Conservation (phyloP, 2,329 filamentous ascomycete genomes). For the Fusarium sulawesiense region DNA sequence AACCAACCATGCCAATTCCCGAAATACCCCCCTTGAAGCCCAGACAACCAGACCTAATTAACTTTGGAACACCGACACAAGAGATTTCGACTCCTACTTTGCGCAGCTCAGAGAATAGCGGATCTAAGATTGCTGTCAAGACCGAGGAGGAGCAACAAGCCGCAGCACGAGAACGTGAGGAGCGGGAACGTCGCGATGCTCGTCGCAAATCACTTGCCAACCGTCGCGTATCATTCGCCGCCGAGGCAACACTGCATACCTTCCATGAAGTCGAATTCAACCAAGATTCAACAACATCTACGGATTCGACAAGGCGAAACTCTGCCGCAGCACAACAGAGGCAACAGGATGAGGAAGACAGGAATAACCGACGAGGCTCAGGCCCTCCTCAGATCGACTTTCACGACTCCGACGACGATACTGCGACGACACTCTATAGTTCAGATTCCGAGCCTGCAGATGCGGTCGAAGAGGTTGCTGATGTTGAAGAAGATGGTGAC, state of each 20-base stretch:
- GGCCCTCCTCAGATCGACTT: conserved; percentile 73
- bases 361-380: conserved; percentile 72
- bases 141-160: conserved; percentile 79
- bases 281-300: conserved; percentile 86
- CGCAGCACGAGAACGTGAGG: conserved; percentile 75
- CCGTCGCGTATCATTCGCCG: conserved; percentile 94
- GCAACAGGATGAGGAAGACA: conserved; percentile 69
- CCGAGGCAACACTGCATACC: conserved; percentile 95
- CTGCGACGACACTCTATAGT: conserved; percentile 81
- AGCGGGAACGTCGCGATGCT: conserved; percentile 82
- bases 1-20: conserved; percentile 76
- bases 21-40: conserved; percentile 74
- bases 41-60: conserved; percentile 36
- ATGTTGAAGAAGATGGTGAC: conserved; percentile 62
- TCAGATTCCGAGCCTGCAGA: conserved; percentile 70
- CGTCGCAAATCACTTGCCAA: conserved; percentile 93
- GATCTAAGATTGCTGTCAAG: conserved; percentile 71
- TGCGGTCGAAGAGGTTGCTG: conserved; percentile 65
- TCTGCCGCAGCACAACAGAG: conserved; percentile 66
- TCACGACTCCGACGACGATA: conserved; percentile 73
- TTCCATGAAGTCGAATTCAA: conserved; percentile 93
- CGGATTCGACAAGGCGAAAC: conserved; percentile 78
- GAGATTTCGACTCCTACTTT: conserved; percentile 24
- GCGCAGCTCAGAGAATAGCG: conserved; percentile 42
- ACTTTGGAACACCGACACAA: conserved; percentile 28